Evolutionary conservation across 2,329 filamentous ascomycete genomes (phyloP), one percentile per base, ranked within the genome.

Genomic region (Aspergillus sp.): DNA sequence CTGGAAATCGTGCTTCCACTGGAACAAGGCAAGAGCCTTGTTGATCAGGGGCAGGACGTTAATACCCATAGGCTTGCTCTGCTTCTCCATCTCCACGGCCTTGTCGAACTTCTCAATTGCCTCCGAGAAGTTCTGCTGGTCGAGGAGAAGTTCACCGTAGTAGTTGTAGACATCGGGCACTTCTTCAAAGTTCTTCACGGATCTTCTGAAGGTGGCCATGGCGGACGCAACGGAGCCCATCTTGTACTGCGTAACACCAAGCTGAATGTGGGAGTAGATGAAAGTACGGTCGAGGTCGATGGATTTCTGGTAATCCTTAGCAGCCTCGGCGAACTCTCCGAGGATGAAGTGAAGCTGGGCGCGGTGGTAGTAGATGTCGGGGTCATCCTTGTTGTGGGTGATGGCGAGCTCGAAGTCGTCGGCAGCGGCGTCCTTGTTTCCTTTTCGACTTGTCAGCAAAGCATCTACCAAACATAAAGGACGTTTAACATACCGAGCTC

Each of bases 141-240:
- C 95, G 57, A 99, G 88, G 60, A 99, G 85, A 59, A 99, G 85
- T 82, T 99, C 95, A 71, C 95, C 95, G 73, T 96, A 98, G 86
- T 99, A 99, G 85, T 99, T 99, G 85, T 98, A 99, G 42, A 98
- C 95, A 74, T 99, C 95, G 5, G 94, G 93, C 10, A 96, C 91
- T 75, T 94, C 91, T 73, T 92, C 90, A 74, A 99, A 99, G 81
- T 96, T 97, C 88, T 98, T 99, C 78, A 97, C 93, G 78, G 92
- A 96, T 65, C 93, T 86, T 70, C 94, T 88, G 88, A 99, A 98
- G 5, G 95, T 99, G 38, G 95, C 94, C 92, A 98, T 98, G 50
- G 93, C 96, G 8, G 93, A 97, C 7, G 95, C 95, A 60, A 99
- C 90, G 30, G 92, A 96, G 68, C 95, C 95, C 90, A 98, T 96